These are phyloP conservation scores for Mycocentrospora acerina DNA, from an alignment of 2,329 filamentous ascomycete genomes.

Conservation along the genomic window DNA sequence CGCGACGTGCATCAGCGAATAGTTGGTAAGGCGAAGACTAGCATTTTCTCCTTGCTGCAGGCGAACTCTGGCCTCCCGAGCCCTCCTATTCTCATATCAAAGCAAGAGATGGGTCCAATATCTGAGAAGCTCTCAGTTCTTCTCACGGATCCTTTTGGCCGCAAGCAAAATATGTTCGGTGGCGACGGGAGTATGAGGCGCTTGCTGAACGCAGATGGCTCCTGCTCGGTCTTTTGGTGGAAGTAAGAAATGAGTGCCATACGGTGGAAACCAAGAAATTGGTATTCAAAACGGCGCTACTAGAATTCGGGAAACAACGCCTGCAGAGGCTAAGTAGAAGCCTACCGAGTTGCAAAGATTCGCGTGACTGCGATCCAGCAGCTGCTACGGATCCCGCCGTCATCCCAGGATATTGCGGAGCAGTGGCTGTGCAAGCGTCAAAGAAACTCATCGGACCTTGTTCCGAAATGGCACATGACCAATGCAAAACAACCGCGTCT, in stretches of 20 bases:
- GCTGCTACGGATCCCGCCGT: too few relatives aligned
- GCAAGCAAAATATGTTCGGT: conserved; percentile 25
- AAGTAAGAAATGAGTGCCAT: conserved; percentile 16
- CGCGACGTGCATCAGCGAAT: conserved; percentile 35
- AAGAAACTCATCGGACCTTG: too few relatives aligned
- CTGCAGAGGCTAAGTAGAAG: too few relatives aligned
- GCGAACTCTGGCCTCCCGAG: conserved; percentile 25
- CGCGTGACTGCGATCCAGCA: too few relatives aligned
- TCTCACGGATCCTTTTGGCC: conserved; percentile 40
- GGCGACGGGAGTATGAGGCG: conserved; percentile 29
- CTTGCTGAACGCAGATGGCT: conserved; percentile 35
- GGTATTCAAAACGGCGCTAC: too few relatives aligned
- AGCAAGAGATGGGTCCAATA: conserved; percentile 37
- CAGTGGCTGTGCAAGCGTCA: too few relatives aligned
- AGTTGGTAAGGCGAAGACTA: conserved; percentile 35
- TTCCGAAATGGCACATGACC: too few relatives aligned
- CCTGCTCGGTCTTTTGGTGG: conserved; percentile 39
- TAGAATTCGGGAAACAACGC: too few relatives aligned
- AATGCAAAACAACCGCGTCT: too few relatives aligned
- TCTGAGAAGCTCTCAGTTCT: conserved; percentile 36
- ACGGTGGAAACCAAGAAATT: too few relatives aligned
- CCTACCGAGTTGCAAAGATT: too few relatives aligned
- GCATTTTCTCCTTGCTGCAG: conserved; percentile 37
- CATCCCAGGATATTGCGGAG: too few relatives aligned
- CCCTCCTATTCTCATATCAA: conserved; percentile 32